phyloP scores from a whole-genome alignment of 2,329 filamentous ascomycete species.

The Sarocladium strictum region DNA sequence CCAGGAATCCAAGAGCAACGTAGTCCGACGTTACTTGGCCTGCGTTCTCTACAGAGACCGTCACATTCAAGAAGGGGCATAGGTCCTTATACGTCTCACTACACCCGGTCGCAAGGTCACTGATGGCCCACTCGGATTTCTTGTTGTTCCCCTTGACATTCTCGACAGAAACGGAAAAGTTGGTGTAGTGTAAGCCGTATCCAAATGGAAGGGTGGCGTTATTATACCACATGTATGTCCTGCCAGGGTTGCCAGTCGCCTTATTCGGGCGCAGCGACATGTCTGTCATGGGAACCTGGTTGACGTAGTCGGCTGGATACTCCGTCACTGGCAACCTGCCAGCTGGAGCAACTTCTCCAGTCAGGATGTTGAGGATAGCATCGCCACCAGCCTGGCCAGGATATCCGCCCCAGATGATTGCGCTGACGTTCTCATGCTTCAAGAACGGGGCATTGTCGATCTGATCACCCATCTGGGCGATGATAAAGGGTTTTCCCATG shows the following conservation, averaged over 20 bases:
- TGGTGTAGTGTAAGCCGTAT: slow-evolving; percentile 53
- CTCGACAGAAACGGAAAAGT: slow-evolving; percentile 29
- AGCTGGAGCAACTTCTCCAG: slow-evolving; percentile 42
- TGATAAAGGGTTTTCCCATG: slow-evolving; percentile 40
- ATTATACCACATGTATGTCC: slow-evolving; percentile 55
- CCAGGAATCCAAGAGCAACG: slow-evolving; percentile 43
- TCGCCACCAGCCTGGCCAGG: slow-evolving; percentile 54
- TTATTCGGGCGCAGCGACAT: slow-evolving; percentile 50
- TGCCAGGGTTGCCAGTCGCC: slow-evolving; percentile 38
- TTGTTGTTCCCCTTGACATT: neutral
- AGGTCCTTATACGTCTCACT: slow-evolving; percentile 32
- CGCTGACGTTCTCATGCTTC: slow-evolving; percentile 38
- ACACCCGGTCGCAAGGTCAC: slow-evolving; percentile 13
- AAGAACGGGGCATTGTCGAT: slow-evolving; percentile 47
- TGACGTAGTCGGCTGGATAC: slow-evolving; percentile 46
- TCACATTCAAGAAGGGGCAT: slow-evolving; percentile 28
- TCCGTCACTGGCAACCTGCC: slow-evolving; percentile 49
- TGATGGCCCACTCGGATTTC: neutral
- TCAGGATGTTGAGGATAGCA: slow-evolving; percentile 48
- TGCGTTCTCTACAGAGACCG: slow-evolving; percentile 40
- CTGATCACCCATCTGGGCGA: slow-evolving; percentile 45
- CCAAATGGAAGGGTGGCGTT: slow-evolving; percentile 47
- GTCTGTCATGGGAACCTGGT: slow-evolving; percentile 45
- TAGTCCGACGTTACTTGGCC: slow-evolving; percentile 43
- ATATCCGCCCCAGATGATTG: slow-evolving; percentile 52